Base-by-base conservation (phyloP, 768 basidiomycete species). In the Nidula microcarpa region DNA sequence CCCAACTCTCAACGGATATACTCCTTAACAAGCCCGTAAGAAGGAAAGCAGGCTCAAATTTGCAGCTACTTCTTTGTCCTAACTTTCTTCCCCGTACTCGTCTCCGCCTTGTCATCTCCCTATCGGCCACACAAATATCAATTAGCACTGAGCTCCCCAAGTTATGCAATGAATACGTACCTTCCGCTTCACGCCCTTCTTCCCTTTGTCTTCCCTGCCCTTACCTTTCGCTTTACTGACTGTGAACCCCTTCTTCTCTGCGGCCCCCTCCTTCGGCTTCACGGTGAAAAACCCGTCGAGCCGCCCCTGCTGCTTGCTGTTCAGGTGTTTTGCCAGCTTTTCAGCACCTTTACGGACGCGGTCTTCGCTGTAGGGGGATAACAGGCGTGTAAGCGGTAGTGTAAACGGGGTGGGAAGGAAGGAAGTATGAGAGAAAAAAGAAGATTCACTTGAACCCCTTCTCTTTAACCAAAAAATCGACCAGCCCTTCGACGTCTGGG, bases 341-440 rank as follows among this genome's bases (percentile, higher is more conserved):
- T 97, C 94, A 3, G 91, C 95, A 23, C 94, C 94, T 66, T 91
- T 94, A 33, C 96, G 85, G 3, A 99, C 93, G 17, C 97, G 88
- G 8, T 99, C 97, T 76, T 98, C 97, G 60, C 96, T 98, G 63
- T 17, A 47, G 32, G 41, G 33, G 48, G 17, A 56, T 33, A 59
- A 53, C 3, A 30, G 39, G 39, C 13, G 39, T 41, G 39, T 41
- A 13, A 41, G 39, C 39, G 16, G 39, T 4, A 13, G 11, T 41
- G 16, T 16, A 41, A 46, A 30, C n/a, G 14, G 33, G 57, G 46
- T 43, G 14, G 5, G 33, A 8, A 55, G 14, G 30, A 32, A 54
- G 33, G 16, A 43, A 18, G 35, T 7, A 43, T 23, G 9, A 43
- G 8, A 36, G 14, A 23, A 48, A 52, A 44, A 47, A 30, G 54